Conservation (phyloP, 106 monocot genomes). For the Dendrobium catenatum region DNA sequence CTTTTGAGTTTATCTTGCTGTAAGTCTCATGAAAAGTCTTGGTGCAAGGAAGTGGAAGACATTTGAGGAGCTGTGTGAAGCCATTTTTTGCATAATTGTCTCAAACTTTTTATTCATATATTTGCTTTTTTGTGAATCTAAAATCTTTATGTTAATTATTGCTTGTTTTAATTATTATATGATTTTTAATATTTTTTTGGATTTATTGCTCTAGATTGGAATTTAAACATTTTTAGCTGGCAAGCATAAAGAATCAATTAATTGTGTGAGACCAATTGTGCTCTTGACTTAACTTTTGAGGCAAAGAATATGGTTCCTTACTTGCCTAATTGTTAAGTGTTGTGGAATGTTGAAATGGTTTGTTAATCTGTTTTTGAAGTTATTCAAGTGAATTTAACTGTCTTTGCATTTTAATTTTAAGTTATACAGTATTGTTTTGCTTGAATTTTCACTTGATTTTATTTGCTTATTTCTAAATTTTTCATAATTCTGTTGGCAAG, state of each 20-base stretch:
- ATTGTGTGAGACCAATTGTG: neutral
- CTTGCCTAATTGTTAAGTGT: no score
- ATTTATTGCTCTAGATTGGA: neutral
- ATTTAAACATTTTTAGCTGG: neutral
- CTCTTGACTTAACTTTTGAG: neutral
- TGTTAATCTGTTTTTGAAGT: no score
- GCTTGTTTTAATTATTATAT: no score
- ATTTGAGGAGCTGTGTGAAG: neutral
- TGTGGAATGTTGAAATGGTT: no score
- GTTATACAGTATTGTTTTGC: neutral
- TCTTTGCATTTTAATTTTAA: neutral
- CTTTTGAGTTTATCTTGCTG: conserved; percentile 4
- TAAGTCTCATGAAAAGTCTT: neutral
- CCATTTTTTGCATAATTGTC: neutral
- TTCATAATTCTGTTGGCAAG: neutral
- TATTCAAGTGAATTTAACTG: no score
- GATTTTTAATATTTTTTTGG: neutral
- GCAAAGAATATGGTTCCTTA: neutral
- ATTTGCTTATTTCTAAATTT: neutral
- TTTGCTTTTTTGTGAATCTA: neutral
- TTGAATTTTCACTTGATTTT: neutral
- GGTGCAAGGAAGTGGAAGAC: conserved; percentile 5
- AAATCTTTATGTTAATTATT: neutral
- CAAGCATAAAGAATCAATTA: conserved; percentile 1
- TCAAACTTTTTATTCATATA: neutral